Evolutionary conservation across 192 early-diverging fungal species (phyloP).

Genomic region (Spinellus fusiger): DNA sequence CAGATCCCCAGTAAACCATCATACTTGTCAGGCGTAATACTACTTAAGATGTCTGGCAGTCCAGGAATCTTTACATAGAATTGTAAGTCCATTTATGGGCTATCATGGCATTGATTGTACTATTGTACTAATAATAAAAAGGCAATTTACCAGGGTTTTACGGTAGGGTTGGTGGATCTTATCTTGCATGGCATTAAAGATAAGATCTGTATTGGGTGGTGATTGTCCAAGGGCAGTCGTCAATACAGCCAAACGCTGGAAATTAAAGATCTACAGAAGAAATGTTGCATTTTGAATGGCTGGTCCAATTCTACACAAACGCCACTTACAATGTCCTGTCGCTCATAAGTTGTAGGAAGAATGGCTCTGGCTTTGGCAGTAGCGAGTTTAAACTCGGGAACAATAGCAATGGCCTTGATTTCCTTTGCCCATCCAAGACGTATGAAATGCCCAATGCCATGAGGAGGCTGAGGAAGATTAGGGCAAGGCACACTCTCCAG

Average conservation of each 20-base stretch:
- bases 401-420: constrained; percentile 70
- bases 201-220: constrained; percentile 67
- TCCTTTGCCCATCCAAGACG: constrained; percentile 59
- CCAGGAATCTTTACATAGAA: constrained; percentile 65
- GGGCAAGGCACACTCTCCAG: constrained; percentile 28
- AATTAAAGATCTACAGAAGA: constrained; percentile 64
- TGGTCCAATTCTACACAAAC: background rate
- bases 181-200: constrained; percentile 93
- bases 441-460: constrained; percentile 64
- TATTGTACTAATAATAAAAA: background rate
- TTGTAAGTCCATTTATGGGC: no score
- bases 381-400: constrained; percentile 89
- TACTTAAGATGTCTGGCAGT: constrained; percentile 74
- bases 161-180: constrained; percentile 96
- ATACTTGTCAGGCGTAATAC: constrained; percentile 63
- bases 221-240: constrained; percentile 71
- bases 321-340: constrained; percentile 70
- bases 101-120: background rate
- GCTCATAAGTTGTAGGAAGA: constrained; percentile 70
- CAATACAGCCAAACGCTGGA: constrained; percentile 92
- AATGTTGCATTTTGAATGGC: background rate
- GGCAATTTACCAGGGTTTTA: constrained; percentile 66
- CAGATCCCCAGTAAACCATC: constrained; percentile 90
- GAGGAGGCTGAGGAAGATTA: constrained; percentile 44
- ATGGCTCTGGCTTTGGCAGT: constrained; percentile 89